phyloP scores from a whole-genome alignment of 208 protist genomes.

The Leishmania gerbilli region DNA sequence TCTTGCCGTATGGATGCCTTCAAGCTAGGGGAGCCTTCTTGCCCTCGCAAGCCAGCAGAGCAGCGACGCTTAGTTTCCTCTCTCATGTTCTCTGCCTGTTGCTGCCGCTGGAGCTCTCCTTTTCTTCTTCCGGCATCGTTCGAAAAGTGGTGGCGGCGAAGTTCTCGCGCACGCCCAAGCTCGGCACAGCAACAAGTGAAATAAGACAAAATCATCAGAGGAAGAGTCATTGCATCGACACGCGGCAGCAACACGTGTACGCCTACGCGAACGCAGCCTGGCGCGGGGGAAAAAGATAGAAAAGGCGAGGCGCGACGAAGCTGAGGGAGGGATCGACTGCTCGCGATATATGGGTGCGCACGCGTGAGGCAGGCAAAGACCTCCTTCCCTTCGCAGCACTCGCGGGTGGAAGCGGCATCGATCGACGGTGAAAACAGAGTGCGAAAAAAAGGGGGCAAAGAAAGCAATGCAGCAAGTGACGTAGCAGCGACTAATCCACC shows the following conservation, averaged over 20 bases:
- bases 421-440: constrained; percentile 5
- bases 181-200: not conserved
- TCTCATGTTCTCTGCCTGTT: not conserved
- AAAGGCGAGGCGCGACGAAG: not conserved
- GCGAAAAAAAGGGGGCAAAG: not conserved
- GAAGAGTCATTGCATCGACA: not conserved
- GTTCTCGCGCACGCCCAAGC: not conserved
- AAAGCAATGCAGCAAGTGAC: constrained; percentile 1
- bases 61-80: no score
- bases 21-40: not conserved
- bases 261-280: not conserved
- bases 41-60: not conserved
- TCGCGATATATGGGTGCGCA: not conserved
- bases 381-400: not conserved
- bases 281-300: not conserved
- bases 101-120: not conserved
- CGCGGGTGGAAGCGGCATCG: not conserved
- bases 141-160: not conserved
- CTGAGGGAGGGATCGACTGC: not conserved
- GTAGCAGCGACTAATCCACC: not conserved
- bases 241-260: not conserved
- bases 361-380: not conserved
- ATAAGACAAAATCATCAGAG: not conserved
- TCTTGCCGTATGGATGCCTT: not conserved
- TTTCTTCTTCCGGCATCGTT: not conserved